Percentiles rank a stretch among this genome's conserved stretches.
Evolutionary conservation across 2,329 filamentous ascomycete species (phyloP).

Genomic region (Juglanconis oblonga): DNA sequence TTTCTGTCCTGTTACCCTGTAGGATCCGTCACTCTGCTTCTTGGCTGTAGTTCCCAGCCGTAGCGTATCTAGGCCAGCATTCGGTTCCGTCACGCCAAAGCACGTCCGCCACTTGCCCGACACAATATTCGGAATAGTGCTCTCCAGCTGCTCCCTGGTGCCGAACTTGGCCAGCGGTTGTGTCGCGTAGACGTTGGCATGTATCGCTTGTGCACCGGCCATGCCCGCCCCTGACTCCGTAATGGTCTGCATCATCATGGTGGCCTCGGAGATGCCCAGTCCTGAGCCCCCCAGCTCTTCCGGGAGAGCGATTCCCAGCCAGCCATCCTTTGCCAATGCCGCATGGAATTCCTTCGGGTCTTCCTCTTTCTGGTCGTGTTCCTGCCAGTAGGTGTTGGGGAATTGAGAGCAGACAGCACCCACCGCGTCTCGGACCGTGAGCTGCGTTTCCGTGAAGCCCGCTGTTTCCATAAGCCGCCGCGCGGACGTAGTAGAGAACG

Average conservation of each 20-base stretch:
- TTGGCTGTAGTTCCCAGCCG: slow-evolving; percentile 64
- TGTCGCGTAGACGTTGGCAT: slow-evolving; percentile 71
- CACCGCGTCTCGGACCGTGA: slow-evolving; percentile 70
- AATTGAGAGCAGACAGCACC: slow-evolving; percentile 67
- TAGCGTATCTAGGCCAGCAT: slow-evolving; percentile 75
- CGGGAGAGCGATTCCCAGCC: slow-evolving; percentile 77
- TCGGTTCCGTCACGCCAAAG: slow-evolving; percentile 83
- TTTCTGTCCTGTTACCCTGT: slow-evolving; percentile 73
- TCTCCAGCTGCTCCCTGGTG: slow-evolving; percentile 58
- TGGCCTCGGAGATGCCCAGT: slow-evolving; percentile 76
- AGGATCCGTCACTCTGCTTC: slow-evolving; percentile 52
- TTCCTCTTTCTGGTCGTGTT: slow-evolving; percentile 65
- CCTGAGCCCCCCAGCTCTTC: slow-evolving; percentile 72
- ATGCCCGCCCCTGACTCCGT: slow-evolving; percentile 77
- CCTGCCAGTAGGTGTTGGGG: slow-evolving; percentile 73
- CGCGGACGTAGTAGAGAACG: slow-evolving; percentile 34
- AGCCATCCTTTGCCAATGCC: slow-evolving; percentile 70
- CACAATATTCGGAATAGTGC: slow-evolving; percentile 68
- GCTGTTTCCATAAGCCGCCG: slow-evolving; percentile 64
- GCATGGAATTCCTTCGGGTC: slow-evolving; percentile 76
- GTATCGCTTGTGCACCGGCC: slow-evolving; percentile 62
- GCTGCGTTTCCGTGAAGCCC: slow-evolving; percentile 69
- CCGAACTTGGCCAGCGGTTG: slow-evolving; percentile 74
- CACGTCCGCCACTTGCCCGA: slow-evolving; percentile 69
- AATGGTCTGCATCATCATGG: slow-evolving; percentile 85